Evolutionary conservation across 2,329 filamentous ascomycete genomes (phyloP), one percentile per base, ranked within the genome.

Genomic region (Sporothrix variecibatus): DNA sequence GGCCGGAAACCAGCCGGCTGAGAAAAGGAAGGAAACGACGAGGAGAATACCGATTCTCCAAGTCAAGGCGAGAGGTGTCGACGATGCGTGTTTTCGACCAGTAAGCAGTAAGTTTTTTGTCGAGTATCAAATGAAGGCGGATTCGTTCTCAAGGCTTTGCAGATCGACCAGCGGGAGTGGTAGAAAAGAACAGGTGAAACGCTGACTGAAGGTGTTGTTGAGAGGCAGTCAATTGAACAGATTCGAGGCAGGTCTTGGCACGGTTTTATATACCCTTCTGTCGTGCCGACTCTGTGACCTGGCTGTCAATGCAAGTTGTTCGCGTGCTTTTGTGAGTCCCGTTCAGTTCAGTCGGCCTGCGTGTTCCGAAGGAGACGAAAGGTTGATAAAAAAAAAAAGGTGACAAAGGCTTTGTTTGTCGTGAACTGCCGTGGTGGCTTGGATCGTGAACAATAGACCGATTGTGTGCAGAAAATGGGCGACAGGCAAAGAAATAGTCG

Each of bases 1-100:
- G 51, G 69, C 69, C 75, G 62, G 72, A 68, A 53, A 64, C 75
- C 73, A 70, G 75, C 75, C 72, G 75, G 75, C 72, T n/a, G 67
- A 49, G 1, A 38, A 56, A 26, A 40, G 26, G 46, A 40, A n/a
- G 15, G 28, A 51, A n/a, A 46, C 26, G 62, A 31, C 51, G 49
- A 62, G 51, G 49, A 62, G 49, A 53, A 46, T 26, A 38, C 0
- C 7, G 38, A 26, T 17, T 65, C 62, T 65, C 62, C 38, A 65
- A 65, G 62, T 46, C 31, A 40, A 43, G 68, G n/a, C 9, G 15
- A 26, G 20, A 71, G 49, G 28, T 26, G 51, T 43, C 11, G 67
- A 17, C 49, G 67, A 40, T 70, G 46, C n/a, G 46, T 38, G 6
- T 53, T 7, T 40, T 51, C 20, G 1, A 40, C 5, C 20, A 5